Evolutionary conservation across 2,329 filamentous ascomycete genomes (phyloP).

Genomic region (Fusarium multiceps): DNA sequence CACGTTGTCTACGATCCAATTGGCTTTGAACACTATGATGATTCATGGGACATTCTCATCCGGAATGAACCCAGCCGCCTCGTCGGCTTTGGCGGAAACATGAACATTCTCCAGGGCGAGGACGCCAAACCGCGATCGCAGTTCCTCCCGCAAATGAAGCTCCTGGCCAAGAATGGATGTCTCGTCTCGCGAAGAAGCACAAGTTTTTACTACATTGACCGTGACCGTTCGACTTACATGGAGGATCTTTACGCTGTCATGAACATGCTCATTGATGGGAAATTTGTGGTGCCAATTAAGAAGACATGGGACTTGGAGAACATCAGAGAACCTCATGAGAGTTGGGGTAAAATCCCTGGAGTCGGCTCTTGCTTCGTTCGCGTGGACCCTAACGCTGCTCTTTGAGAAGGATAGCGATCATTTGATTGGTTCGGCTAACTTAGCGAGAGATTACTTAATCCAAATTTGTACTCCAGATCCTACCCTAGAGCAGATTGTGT

Average conservation of each 20-base stretch:
- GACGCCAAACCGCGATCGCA: conserved; percentile 49
- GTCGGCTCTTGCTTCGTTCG: conserved; percentile 53
- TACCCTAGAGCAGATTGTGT: background rate
- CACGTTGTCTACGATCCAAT: conserved; percentile 62
- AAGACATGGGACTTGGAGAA: conserved; percentile 56
- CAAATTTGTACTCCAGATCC: background rate
- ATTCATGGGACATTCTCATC: conserved; percentile 58
- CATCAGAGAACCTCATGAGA: conserved; percentile 52
- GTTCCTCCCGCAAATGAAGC: conserved; percentile 48
- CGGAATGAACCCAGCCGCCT: conserved; percentile 51
- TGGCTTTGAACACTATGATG: conserved; percentile 62
- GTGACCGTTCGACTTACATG: conserved; percentile 50
- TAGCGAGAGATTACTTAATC: background rate
- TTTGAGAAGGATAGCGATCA: background rate
- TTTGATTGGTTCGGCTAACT: background rate
- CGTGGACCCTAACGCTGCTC: conserved; percentile 26
- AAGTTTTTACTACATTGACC: conserved; percentile 52
- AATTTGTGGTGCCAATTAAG: conserved; percentile 53
- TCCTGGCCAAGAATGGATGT: conserved; percentile 48
- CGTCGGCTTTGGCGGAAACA: conserved; percentile 55
- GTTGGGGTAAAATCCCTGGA: conserved; percentile 50
- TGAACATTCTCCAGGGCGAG: conserved; percentile 45
- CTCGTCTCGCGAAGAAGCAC: conserved; percentile 48
- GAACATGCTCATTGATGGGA: conserved; percentile 47
- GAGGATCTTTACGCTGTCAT: conserved; percentile 49